Percentiles rank a stretch among this genome's conserved stretches.
These are phyloP conservation scores for Boletus smithii DNA, from an alignment of 1,284 basidiomycete genomes.

Conservation along the genomic window DNA sequence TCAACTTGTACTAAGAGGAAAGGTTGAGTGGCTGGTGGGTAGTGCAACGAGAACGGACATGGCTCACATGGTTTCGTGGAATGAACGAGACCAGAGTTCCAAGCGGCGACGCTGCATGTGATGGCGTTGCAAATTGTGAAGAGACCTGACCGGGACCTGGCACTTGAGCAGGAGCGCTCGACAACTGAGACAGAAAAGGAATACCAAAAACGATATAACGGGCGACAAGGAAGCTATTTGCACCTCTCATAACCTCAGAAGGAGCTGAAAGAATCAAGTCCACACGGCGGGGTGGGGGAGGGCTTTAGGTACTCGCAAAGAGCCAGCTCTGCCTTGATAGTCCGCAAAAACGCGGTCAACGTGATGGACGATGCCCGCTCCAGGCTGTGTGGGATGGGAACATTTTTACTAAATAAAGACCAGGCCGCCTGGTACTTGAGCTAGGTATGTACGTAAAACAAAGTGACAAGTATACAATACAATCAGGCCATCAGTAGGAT, in stretches of 20 bases:
- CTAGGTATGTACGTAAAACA: slow-evolving; percentile 20
- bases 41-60: neutral
- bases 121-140: slow-evolving; percentile 65
- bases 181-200: neutral
- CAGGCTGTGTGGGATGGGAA: slow-evolving; percentile 23
- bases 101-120: slow-evolving; percentile 62
- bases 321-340: slow-evolving; percentile 27
- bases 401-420: neutral
- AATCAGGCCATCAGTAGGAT: slow-evolving; percentile 21
- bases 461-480: slow-evolving; percentile 17
- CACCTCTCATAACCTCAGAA: slow-evolving; percentile 21
- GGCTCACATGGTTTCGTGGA: slow-evolving; percentile 37
- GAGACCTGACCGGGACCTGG: slow-evolving; percentile 41
- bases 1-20: slow-evolving; percentile 47
- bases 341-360: slow-evolving; percentile 5
- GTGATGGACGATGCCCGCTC: slow-evolving; percentile 14
- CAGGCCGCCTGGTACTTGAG: neutral
- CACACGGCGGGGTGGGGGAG: slow-evolving; percentile 29
- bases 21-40: slow-evolving; percentile 1
- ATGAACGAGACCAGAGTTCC: slow-evolving; percentile 58
- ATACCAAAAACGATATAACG: slow-evolving; percentile 54
- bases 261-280: slow-evolving; percentile 22
- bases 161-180: slow-evolving; percentile 11
- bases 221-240: slow-evolving; percentile 35
- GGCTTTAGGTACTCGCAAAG: slow-evolving; percentile 22